These are phyloP conservation scores for Betula pendula DNA, from an alignment of 306 rosid species.

Conservation along the genomic window DNA sequence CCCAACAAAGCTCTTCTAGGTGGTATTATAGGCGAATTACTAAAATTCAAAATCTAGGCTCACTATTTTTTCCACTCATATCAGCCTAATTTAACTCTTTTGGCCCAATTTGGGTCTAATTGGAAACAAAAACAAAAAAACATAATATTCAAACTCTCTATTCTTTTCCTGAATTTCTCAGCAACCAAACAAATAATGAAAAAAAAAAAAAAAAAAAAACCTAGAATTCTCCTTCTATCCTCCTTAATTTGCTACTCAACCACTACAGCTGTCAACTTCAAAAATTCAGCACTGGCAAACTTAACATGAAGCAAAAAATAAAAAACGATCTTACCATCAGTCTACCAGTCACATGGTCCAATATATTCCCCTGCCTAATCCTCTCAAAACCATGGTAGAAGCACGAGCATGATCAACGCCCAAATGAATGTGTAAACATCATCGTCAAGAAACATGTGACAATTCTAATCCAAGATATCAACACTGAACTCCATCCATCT, in stretches of 20 bases:
- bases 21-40: no score
- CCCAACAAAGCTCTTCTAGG: no score
- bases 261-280: background rate
- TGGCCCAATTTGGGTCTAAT: no score
- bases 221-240: background rate
- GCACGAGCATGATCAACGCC: constrained; percentile 56
- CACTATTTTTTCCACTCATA: no score
- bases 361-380: constrained; percentile 61
- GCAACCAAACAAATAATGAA: no score
- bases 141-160: no score
- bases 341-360: constrained; percentile 71
- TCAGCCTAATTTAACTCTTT: no score
- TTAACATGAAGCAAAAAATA: background rate
- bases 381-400: constrained; percentile 60
- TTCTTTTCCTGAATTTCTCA: no score
- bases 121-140: no score
- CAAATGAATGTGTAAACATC: constrained; percentile 63
- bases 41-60: no score
- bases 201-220: no score
- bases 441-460: constrained; percentile 48
- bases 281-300: constrained; percentile 3
- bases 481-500: constrained; percentile 45
- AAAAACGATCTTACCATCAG: constrained; percentile 49
- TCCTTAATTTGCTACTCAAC: background rate
- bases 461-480: constrained; percentile 54